Evolutionary conservation across 495 filamentous ascomycete species (phyloP), one percentile per base, ranked within the genome.

Genomic region (Podospora tetraspora): DNA sequence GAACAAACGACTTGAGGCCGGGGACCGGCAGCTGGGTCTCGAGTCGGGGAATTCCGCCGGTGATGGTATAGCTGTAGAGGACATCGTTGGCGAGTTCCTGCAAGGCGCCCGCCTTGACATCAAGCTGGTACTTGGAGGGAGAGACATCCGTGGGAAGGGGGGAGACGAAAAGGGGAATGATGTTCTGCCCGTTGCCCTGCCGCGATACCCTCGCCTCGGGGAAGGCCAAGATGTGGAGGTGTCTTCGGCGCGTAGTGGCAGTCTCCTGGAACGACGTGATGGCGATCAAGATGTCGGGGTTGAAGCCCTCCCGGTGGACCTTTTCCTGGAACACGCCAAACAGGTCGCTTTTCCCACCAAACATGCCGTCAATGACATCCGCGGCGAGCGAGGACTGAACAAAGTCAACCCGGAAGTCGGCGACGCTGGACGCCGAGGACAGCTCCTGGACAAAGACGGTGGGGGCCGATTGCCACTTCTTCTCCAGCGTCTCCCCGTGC

Each of bases 101-200:
- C 9, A 90, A 72, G n/a, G 76, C 80, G 23, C 88, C 89, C 3
- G 82, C 81, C 43, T 81, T 78, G 61, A 84, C 78, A 70, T 89
- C 84, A n/a, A 90, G 75, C 57, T 82, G 83, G 73, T 83, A 86
- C 21, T 65, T 71, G 21, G 68, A 60, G 3, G 71, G 73, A 29
- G 27, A 68, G 8, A 30, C 21, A 5, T 71, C 63, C 62, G 37
- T 64, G 7, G 77, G 66, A 21, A 79, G 67, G 9, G 76, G 77
- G 1, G 69, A 69, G 13, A 68, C 70, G 61, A 78, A 74, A 11
- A 79, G 62, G 1, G 74, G 64, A 57, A 76, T 66, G 57, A 75
- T 43, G 13, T 70, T 72, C 62, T 74, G 71, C 11, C 66, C 64
- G 29, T 65, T 70, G 1, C 70, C 57, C 34, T 70, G 71, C 10